These are phyloP conservation scores for Iberis amara DNA, from an alignment of 441 rosid species.

Conservation along the genomic window DNA sequence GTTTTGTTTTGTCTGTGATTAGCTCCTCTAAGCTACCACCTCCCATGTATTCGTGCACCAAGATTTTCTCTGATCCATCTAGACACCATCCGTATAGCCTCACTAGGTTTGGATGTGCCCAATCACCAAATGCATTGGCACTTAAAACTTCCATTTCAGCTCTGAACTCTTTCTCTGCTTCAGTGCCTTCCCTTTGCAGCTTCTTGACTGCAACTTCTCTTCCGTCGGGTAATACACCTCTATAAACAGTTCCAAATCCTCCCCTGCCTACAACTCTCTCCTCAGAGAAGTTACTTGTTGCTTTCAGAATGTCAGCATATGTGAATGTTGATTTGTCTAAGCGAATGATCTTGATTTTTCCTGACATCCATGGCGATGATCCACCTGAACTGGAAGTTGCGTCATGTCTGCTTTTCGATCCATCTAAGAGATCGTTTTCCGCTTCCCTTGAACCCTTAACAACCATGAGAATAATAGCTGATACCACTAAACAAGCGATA, in stretches of 20 bases:
- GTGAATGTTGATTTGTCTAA: conserved; percentile 74
- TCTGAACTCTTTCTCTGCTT: conserved; percentile 79
- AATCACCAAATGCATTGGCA: conserved; percentile 65
- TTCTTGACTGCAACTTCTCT: conserved; percentile 81
- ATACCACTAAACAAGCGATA: conserved; percentile 42
- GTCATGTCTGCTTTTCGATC: conserved; percentile 46
- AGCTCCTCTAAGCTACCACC: conserved; percentile 84
- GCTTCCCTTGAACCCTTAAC: conserved; percentile 36
- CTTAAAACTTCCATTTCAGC: conserved; percentile 87
- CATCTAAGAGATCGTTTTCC: conserved; percentile 43
- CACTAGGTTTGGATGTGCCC: conserved; percentile 92
- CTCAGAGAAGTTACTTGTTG: conserved; percentile 68
- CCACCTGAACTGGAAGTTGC: conserved; percentile 47
- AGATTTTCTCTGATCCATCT: conserved; percentile 59
- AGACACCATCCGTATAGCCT: conserved; percentile 89
- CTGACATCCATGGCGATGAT: conserved; percentile 71
- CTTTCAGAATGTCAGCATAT: conserved; percentile 68
- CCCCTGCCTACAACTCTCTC: conserved; percentile 74
- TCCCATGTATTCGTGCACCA: conserved; percentile 83
- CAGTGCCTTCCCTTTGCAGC: conserved; percentile 70
- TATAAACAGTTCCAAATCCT: conserved; percentile 77
- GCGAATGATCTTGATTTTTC: conserved; percentile 64
- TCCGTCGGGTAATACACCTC: conserved; percentile 72
- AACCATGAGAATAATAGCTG: conserved; percentile 34
- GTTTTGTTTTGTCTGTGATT: conserved; percentile 46